Evolutionary conservation across 805 yeast genomes (phyloP), one percentile per base, ranked within the genome.

Genomic region (Wickerhamiella kurtzmanii): DNA sequence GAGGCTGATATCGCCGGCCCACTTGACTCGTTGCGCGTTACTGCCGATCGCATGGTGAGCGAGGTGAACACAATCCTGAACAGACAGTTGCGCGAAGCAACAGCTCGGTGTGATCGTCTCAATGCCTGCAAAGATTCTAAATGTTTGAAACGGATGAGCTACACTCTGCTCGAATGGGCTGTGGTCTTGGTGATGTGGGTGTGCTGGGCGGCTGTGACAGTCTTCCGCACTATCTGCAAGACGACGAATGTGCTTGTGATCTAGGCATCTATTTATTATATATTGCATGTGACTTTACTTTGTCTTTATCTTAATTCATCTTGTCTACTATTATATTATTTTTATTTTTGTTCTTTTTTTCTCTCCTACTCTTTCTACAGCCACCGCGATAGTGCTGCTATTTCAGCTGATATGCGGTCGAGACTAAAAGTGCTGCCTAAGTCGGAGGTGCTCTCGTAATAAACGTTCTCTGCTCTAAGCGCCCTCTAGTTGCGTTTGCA

Each of bases 11-110:
- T 56, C 9, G 58, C 55, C n/a, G 28, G 46, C 9, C 42, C 53
- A 4, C 49, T 54, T 4, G 59, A 55, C 28, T 44, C 43, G 4
- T 44, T 57, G 36, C 54, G 59, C 2, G 51, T 52, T 6, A 44
- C 54, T 20, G 51, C 59, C n/a, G 60, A 57, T 36, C 50, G 57
- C 20, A 50, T 56, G 48, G 53, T 54, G 28, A 48, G 58, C 45
- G 60, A 56, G 44, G 58, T 57, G 37, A 53, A 53, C 49, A 55
- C 59, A 11, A 53, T 54, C 4, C 53, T 57, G 28, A 56, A 53
- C 52, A 49, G 53, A n/a, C 51, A 51, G 42, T 49, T 57, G 39
- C 53, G 60, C 36, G 56, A 55, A 22, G 40, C 53, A 28, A 39
- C 52, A 9, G 44, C 56, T 3, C 54, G 57, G 18, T 47, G 56